Evolutionary conservation across 2,329 filamentous ascomycete genomes (phyloP), one percentile per base, ranked within the genome.

Genomic region (Thelonectria discophora): DNA sequence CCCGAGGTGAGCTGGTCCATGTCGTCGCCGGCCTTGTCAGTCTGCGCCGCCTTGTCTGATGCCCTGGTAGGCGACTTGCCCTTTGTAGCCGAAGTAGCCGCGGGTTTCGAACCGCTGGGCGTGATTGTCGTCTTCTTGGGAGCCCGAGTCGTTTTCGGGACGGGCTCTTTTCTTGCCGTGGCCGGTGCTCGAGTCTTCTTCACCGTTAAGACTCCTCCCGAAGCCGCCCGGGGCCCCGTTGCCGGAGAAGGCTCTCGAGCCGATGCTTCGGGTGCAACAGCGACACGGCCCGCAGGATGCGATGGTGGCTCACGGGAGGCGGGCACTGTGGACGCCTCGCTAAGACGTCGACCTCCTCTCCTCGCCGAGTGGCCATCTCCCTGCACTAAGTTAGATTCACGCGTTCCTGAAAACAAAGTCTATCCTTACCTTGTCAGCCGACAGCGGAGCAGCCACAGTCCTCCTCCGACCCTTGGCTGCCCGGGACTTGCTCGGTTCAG

Each of bases 1-100:
- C 84, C 83, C 37, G 78, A 80, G 0, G 86, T 84, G 62, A 90
- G 79, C 51, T 77, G 81, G 55, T 88, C 84, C 37, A 89, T 71
- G 50, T 82, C 82, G 49, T 80, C 76, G 3, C 62, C 65, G 4
- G 53, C 42, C 21, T 65, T 40, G 37, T 43, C 49, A n/a, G 67
- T 52, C 27, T 65, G 50, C 2, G 54, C 65, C 6, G 63, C 64
- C 18, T 62, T 65, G 30, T 65, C 60, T 2, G 58, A 40, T 13
- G 65, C 42, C 18, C 55, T 59, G 11, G 57, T 56, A 5, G 63
- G 50, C 21, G 63, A 66, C 48, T 58, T 66, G n/a, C 48, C 42
- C 57, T 61, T 69, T 30, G 55, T 52, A 30, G 27, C 5, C 7
- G 27, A 10, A 10, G 57, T 10, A 3, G 58, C 54, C 40, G 58